Evolutionary conservation across 345 rosid species (phyloP), one percentile per base, ranked within the genome.

Genomic region (Lumnitzera littorea): DNA sequence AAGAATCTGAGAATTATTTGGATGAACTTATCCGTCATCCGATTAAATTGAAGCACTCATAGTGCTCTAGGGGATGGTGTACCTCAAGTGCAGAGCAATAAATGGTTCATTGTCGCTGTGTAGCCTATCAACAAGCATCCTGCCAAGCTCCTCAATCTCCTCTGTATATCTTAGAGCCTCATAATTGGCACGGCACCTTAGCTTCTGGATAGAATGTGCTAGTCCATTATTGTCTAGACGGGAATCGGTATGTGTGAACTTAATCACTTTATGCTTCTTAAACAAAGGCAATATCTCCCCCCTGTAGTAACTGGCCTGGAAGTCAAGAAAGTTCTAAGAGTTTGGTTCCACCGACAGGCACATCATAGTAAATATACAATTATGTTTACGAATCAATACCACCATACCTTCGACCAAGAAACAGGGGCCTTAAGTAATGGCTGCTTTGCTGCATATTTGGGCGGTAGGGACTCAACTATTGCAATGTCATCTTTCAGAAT

Each of bases 391-490:
- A 36, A 36, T 36, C 43, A 36, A 36, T 9, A 36, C 43, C 9
- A 36, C 16, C 67, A 14, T 16, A 94, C 99, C 99, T 85, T 95
- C 0, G 99, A 95, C 99, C 99, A 95, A n/a, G 99, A 95, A 67
- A 95, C 74, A 36, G 99, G 99, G 52, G 98, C 96, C 78, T 82
- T 95, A 50, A 74, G 53, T 48, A 81, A 80, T 49, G 96, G 95
- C 69, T 83, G 83, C 73, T 67, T 73, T 20, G 65, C 61, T 12
- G 85, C 75, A 49, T 70, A 82, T 20, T 64, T 63, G 5, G 75
- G 65, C 11, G 99, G 98, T 62, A 91, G 67, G 72, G 89, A 91
- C 79, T 91, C 97, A 1, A 88, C 80, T 56, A 95, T 86, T 15
- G 85, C 80, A 55, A 95, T 67, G 53, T 95, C 97, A 15, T 85